phyloP scores from a whole-genome alignment of 768 basidiomycete species.

The Amanita subjunquillea region DNA sequence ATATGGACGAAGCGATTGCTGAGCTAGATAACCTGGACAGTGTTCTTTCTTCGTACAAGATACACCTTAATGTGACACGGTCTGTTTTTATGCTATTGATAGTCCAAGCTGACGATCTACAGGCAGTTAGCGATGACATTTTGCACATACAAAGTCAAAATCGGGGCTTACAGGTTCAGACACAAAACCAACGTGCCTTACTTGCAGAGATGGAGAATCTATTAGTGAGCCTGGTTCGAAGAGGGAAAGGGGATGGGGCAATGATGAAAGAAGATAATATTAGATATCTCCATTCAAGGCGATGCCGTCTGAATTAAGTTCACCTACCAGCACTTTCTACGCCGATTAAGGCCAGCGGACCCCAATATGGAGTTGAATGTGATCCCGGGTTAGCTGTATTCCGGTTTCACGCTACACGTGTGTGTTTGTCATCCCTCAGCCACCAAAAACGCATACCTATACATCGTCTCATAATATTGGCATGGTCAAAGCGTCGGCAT shows the following conservation, averaged over 20 bases:
- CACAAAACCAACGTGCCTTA: conserved; percentile 85
- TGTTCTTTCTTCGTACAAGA: conserved; percentile 87
- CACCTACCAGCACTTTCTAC: background rate
- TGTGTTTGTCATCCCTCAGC: background rate
- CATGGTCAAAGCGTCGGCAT: background rate
- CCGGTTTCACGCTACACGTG: background rate
- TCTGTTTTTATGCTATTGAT: conserved; percentile 4
- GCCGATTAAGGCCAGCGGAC: background rate
- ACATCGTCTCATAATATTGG: background rate
- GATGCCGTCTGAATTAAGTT: background rate
- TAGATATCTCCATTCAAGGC: background rate
- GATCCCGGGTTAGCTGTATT: background rate
- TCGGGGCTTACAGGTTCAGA: conserved; percentile 94
- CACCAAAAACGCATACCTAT: background rate
- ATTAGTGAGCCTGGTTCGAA: conserved; percentile 37
- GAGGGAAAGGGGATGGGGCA: background rate
- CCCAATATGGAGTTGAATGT: too few relatives aligned
- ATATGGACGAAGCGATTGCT: conserved; percentile 78
- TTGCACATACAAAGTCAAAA: conserved; percentile 94
- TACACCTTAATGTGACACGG: conserved; percentile 78
- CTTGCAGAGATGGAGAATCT: conserved; percentile 81
- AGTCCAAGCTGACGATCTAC: background rate
- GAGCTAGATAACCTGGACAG: conserved; percentile 90
- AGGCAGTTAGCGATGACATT: conserved; percentile 96
- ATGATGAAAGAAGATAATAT: background rate